A percentile compares a stretch with the other conserved stretches of the same genome.
Evolutionary conservation across 2,329 filamentous ascomycete genomes (phyloP).

Genomic region (Neobulgaria alba): DNA sequence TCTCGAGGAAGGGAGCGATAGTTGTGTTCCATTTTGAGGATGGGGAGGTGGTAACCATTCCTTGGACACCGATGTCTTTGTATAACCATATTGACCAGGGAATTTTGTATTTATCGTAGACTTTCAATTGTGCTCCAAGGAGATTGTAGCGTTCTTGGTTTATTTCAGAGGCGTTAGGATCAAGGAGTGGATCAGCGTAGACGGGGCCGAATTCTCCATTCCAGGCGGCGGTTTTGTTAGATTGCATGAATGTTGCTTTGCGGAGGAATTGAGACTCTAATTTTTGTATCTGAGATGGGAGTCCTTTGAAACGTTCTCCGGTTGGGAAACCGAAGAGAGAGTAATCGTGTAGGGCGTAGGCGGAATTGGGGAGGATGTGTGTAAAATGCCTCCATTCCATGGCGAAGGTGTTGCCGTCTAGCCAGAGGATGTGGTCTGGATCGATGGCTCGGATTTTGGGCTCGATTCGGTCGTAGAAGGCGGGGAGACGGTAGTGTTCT

Average conservation of each 20-base stretch:
- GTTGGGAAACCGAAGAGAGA: conserved; percentile 40
- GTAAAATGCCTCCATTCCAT: conserved; percentile 41
- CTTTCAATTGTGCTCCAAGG: conserved; percentile 38
- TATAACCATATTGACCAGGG: conserved; percentile 54
- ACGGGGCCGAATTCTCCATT: conserved; percentile 44
- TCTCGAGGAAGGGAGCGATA: conserved; percentile 43
- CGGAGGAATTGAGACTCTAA: conserved; percentile 34
- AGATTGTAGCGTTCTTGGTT: conserved; percentile 38
- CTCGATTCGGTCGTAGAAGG: conserved; percentile 35
- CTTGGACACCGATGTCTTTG: conserved; percentile 49
- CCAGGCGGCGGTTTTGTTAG: conserved; percentile 36
- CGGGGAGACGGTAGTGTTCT: conserved; percentile 29
- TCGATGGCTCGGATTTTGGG: conserved; percentile 34
- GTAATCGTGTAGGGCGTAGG: conserved; percentile 48
- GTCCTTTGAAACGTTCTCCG: conserved; percentile 35
- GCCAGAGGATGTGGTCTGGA: conserved; percentile 40
- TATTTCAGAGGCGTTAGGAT: conserved; percentile 30
- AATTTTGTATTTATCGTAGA: conserved; percentile 43
- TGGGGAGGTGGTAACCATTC: conserved; percentile 40
- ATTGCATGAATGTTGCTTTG: conserved; percentile 37
- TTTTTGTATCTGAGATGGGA: conserved; percentile 34
- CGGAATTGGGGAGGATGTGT: conserved; percentile 37
- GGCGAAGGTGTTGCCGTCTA: conserved; percentile 46
- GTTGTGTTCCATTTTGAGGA: conserved; percentile 41
- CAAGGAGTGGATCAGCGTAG: conserved; percentile 25